Evolutionary conservation across 768 basidiomycete species (phyloP), one percentile per base, ranked within the genome.

Genomic region (Russula emetica): DNA sequence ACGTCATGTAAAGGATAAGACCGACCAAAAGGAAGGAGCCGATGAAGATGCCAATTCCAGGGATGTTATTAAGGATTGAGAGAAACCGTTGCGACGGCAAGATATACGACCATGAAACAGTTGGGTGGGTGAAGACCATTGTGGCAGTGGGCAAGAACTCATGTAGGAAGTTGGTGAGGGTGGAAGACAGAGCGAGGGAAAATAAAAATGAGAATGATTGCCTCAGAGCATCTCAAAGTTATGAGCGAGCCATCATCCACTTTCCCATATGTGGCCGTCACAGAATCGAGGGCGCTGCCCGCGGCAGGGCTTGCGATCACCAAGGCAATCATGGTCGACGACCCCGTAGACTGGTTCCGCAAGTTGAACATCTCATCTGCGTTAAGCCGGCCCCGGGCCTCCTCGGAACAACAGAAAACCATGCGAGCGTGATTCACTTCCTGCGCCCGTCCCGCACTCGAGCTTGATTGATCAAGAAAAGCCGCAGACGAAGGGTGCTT

Each of bases 401-500:
- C 45, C 3, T 28, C 61, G 45, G 24, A 26, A 2, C 14, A 13
- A 38, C 24, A 8, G 24, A 55, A 50, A 24, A n/a, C n/a, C 34
- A 34, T 5, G 62, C 22, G 16, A 20, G 24, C 52, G 44, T 2
- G 20, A 54, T 18, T 22, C 18, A 10, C 47, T 84, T 42, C 88
- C 88, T 45, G 78, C 84, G 14, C 86, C 86, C n/a, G 85, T 88
- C 49, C 87, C 87, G 18, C 85, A 88, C 73, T 11, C 32, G 32
- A 34, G 34, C 34, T n/a, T n/a, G n/a, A n/a, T 70, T 90, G 60
- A 90, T 85, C 50, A 91, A 90, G 78, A 89, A 88, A 76, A 87
- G 85, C 69, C 83, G 88, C 54, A 88, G 88, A 7, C 82, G 88
- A 52, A 81, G 85, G n/a, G n/a, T n/a, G n/a, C n/a, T n/a, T n/a